A percentile compares a stretch with the other conserved stretches of the same genome.
phyloP scores from a whole-genome alignment of 768 basidiomycete species.

The Lyophyllum atratum region DNA sequence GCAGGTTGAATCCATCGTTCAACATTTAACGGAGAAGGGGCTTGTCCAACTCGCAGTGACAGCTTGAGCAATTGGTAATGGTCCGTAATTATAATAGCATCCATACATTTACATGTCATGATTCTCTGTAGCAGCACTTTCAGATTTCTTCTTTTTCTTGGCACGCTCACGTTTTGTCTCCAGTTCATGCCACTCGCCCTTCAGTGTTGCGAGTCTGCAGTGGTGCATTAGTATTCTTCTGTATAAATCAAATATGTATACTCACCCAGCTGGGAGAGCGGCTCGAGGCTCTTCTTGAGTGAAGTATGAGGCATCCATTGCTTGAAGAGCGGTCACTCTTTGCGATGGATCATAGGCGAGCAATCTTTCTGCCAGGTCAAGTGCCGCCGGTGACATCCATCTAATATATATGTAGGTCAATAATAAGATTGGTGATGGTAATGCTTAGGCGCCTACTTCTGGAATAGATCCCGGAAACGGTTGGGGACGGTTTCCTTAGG shows the following conservation, averaged over 20 bases:
- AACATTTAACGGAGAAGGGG: conserved; percentile 73
- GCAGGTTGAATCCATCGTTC: conserved; percentile 87
- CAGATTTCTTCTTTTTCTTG: conserved; percentile 73
- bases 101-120: conserved; percentile 27
- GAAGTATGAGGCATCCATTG: conserved; percentile 86
- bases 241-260: conserved; percentile 15
- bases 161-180: conserved; percentile 92
- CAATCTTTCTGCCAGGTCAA: conserved; percentile 85
- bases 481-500: conserved; percentile 76
- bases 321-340: conserved; percentile 77
- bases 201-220: conserved; percentile 69
- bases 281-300: conserved; percentile 73
- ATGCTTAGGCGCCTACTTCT: conserved; percentile 56
- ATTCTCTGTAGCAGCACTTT: conserved; percentile 36
- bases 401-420: conserved; percentile 38
- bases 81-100: conserved; percentile 26
- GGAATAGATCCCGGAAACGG: conserved; percentile 82
- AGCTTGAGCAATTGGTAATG: conserved; percentile 17
- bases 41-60: conserved; percentile 46
- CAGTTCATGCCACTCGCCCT: conserved; percentile 98
- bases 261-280: conserved; percentile 77
- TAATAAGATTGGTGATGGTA: background rate
- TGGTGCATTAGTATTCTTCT: conserved; percentile 4
- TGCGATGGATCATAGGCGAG: conserved; percentile 79
- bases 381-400: conserved; percentile 83